Base-by-base conservation (phyloP, 371 early-diverging fungal genomes). In the Parasitella parasitica region DNA sequence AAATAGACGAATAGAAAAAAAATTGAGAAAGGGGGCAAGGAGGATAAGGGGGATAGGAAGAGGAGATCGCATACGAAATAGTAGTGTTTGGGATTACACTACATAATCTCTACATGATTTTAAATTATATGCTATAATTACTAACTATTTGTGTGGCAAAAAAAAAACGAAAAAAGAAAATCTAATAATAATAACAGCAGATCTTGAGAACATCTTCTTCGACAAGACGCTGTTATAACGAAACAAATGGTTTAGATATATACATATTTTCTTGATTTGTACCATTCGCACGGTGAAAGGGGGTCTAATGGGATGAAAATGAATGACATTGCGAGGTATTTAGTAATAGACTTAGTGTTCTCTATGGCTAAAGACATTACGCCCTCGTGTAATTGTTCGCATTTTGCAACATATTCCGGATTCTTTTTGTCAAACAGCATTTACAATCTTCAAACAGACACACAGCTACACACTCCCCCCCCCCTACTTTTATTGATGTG, bases 211-310 rank as follows among this genome's bases (percentile, higher is more conserved):
- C 24, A 46, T 24, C 4, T 12, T 24, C 0, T 4, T n/a, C 1
- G 20, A 7, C 24, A 12, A 12, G 11, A 22, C 9, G 24, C 24
- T 46, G 3, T 24, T 46, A 20, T 46, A 46, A 46, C 46, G 24
- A 46, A 12, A 24, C 46, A 9, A 46, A 46, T 46, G 20, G 5
- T 46, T 24, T 46, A 46, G 20, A 46, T 46, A 46, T 46, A 46
- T 46, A 50, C 30, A 50, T 50, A 50, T 50, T 50, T 50, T 30
- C 50, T 50, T 50, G 50, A 50, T 50, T 50, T 50, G 50, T 50
- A 50, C 50, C 27, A 5, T 28, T 50, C 50, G 50, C 50, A 50
- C 50, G 50, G 50, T 50, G 27, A 28, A 27, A 50, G 50, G 36
- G 54, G 54, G 11, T 24, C 9, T 22, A 24, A 46, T 46, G 8